These are phyloP conservation scores for Tranzscheliella williamsii DNA, from an alignment of 1,284 basidiomycete genomes.

Conservation along the genomic window DNA sequence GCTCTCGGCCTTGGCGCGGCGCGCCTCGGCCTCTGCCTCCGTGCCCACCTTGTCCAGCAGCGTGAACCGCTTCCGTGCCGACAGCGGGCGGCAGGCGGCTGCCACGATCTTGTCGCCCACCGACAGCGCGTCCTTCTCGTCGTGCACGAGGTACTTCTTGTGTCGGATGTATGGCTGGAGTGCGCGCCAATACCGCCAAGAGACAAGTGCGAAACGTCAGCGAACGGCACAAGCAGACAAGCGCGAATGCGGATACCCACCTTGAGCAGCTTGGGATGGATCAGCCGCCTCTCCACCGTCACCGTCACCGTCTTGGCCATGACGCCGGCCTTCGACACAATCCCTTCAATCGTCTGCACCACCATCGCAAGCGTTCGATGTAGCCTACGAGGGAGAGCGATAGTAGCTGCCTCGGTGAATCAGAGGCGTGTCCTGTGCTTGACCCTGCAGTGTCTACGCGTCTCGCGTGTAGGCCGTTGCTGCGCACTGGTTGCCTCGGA, in stretches of 20 bases:
- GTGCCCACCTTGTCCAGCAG: slow-evolving; percentile 43
- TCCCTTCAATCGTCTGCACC: slow-evolving; percentile 37
- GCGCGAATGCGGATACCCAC: slow-evolving; percentile 25
- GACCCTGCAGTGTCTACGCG: too few species aligned
- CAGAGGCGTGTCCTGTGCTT: too few species aligned
- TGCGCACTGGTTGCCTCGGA: too few species aligned
- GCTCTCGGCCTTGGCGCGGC: slow-evolving; percentile 31
- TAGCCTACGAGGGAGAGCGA: not conserved
- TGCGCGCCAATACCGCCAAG: not conserved
- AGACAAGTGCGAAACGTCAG: too few species aligned
- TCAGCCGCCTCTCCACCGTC: slow-evolving; percentile 46
- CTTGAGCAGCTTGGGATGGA: slow-evolving; percentile 54
- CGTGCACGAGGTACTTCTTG: slow-evolving; percentile 58
- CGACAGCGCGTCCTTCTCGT: slow-evolving; percentile 37
- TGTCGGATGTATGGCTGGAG: slow-evolving; percentile 45
- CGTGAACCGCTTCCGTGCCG: slow-evolving; percentile 52
- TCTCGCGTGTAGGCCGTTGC: too few species aligned
- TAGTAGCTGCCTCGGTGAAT: not conserved
- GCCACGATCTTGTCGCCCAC: slow-evolving; percentile 55
- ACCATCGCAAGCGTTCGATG: slow-evolving; percentile 7
- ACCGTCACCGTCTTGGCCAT: slow-evolving; percentile 59
- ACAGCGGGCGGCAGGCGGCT: slow-evolving; percentile 52
- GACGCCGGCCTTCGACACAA: slow-evolving; percentile 55
- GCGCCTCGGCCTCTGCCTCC: slow-evolving; percentile 17
- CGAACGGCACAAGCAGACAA: not conserved